Evolutionary conservation across 768 basidiomycete genomes (phyloP).

Genomic region (Pholiota molesta): DNA sequence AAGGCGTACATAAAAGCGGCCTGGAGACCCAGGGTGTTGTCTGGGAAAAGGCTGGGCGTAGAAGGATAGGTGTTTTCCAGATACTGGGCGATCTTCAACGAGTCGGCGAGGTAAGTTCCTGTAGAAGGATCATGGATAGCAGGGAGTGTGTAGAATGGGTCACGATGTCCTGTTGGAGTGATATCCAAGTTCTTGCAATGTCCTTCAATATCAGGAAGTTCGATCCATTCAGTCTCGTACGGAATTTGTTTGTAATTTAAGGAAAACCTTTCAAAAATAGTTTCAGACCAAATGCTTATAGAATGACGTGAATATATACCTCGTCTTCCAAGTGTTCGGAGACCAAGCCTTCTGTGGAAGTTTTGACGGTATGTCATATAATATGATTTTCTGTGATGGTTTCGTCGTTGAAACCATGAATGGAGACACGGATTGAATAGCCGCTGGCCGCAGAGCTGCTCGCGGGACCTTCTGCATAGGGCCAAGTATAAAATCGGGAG

Average conservation of each 20-base stretch:
- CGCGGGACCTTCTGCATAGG: neutral
- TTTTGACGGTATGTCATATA: conserved; percentile 43
- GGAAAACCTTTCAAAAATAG: conserved; percentile 24
- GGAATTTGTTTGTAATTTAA: conserved; percentile 40
- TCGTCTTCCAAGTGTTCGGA: conserved; percentile 37
- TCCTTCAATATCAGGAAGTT: conserved; percentile 50
- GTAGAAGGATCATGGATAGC: conserved; percentile 51
- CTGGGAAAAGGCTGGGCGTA: conserved; percentile 40
- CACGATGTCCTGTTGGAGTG: conserved; percentile 37
- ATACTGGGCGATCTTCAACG: conserved; percentile 49
- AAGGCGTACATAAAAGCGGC: conserved; percentile 35
- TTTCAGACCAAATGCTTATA: too few relatives aligned
- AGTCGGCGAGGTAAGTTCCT: conserved; percentile 40
- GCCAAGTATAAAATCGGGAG: neutral
- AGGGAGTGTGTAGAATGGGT: conserved; percentile 47
- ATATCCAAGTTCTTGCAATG: conserved; percentile 39
- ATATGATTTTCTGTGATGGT: neutral
- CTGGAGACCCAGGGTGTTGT: conserved; percentile 37
- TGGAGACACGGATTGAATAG: neutral
- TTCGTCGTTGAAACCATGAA: neutral
- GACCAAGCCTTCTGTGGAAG: conserved; percentile 32
- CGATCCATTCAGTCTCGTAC: conserved; percentile 54
- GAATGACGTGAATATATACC: conserved; percentile 22
- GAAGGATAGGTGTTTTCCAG: conserved; percentile 53
- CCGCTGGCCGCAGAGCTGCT: neutral